Base-by-base conservation (phyloP, 2,329 filamentous ascomycete species). In the Hymenoscyphus fructigenus region DNA sequence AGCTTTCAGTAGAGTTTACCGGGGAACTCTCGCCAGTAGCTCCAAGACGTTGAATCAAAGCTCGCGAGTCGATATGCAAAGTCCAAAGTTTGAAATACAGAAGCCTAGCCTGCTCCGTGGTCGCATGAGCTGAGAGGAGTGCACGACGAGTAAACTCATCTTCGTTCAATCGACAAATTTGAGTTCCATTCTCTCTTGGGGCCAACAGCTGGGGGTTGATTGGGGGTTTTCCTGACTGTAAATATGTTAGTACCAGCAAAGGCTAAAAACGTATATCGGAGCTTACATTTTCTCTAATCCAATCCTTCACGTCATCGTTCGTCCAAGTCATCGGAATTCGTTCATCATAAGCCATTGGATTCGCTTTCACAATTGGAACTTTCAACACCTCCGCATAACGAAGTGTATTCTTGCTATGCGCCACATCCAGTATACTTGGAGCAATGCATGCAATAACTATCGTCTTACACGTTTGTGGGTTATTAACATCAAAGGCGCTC, bases 381-480 rank as follows among this genome's bases (percentile, higher is more conserved):
- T 79, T 75, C 61, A 84, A 70, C 73, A 82, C 76, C 75, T 98
- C 93, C 29, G 94, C 94, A 77, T 97, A 98, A 38, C 94, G 92
- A 6, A 98, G 85, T 0, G 94, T 98, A 67, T 84, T 85, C 67
- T 79, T 83, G 2, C 91, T 96, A 1, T 97, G 84, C 0, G 93
- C 97, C 76, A 97, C 93, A 63, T 98, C 94, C 75, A 97, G 96
- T 79, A 97, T 92, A 1, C 90, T 89, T 0, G 94, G 94, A 4
- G 92, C 89, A 71, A 98, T 95, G 76, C 94, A 97, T 3, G 94
- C 94, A 72, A 98, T 96, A 92, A 98, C 98, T 67, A 93, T 93
- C 5, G 94, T 98, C 79, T 97, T 98, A 74, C 89, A 93, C 83
- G 97, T 97, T 60, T 94, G 68, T 55, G 81, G 78, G 0, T 75